Base-by-base conservation (phyloP, 305 asterid genomes). In the Fraxinus latifolia region DNA sequence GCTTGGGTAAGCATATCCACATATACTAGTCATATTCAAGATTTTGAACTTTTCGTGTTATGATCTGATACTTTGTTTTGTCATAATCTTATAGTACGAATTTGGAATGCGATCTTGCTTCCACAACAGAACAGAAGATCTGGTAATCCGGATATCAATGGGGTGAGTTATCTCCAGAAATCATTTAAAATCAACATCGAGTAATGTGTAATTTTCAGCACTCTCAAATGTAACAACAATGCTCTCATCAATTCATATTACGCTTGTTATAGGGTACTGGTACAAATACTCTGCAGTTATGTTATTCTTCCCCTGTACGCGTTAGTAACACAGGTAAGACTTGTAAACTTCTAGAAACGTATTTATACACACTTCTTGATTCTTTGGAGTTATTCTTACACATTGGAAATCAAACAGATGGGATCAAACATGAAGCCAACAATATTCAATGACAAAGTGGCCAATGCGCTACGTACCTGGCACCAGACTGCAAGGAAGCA, bases 221-320 rank as follows among this genome's bases (percentile, higher is more conserved):
- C 36, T 27, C 19, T 8, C 17, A 67, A 67, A 67, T 4, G 74
- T 27, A 67, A 27, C 9, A 67, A 42, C 73, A 76, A 42, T 76
- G 15, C n/a, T 29, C 29, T 21, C 32, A 42, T 53, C 34, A 9
- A 12, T 29, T 27, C 37, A 27, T 74, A 74, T 85, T 74, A 32
- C 32, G 47, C 74, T 62, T 80, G 62, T 68, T 42, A 75, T 77
- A 91, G 92, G 87, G 76, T 89, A 23, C 70, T 89, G 39, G 82
- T 87, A 42, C 93, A 90, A 58, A 72, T 89, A 25, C 80, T 91
- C 72, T 89, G 92, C 90, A 90, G 93, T 84, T 90, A 91, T 65
- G 90, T 88, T 17, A 89, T 88, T 42, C 92, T 92, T 29, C 94
- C 96, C 34, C 87, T 88, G 15, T 89, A 91, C 72, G 94, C 93